Percentiles rank a stretch among this genome's conserved stretches.
Conservation (phyloP, 768 basidiomycete genomes). For the Macrolepiota albuminosa region DNA sequence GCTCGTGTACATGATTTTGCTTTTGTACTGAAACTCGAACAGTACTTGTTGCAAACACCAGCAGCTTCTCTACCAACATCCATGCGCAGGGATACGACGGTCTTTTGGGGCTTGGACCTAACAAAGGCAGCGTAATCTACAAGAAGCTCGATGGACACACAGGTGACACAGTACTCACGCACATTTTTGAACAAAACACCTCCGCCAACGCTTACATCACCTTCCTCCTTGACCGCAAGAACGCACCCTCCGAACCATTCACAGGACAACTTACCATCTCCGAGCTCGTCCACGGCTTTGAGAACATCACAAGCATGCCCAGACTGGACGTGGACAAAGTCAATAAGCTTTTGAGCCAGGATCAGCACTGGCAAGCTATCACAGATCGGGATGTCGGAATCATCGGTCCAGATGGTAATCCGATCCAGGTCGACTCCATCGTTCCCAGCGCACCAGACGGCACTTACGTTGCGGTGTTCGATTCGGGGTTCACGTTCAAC, state of each 20-base stretch:
- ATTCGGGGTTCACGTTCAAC: conserved; percentile 66
- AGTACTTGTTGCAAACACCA: conserved; percentile 65
- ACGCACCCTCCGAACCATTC: conserved; percentile 44
- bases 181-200: conserved; percentile 58
- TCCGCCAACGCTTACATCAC: conserved; percentile 62
- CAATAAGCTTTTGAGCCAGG: conserved; percentile 43
- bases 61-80: conserved; percentile 59
- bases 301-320: conserved; percentile 56
- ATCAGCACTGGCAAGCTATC: conserved; percentile 80
- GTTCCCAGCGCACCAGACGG: conserved; percentile 63
- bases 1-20: background rate
- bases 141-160: conserved; percentile 43
- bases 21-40: conserved; percentile 1
- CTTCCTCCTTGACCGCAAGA: conserved; percentile 57
- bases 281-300: conserved; percentile 58
- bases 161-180: conserved; percentile 58
- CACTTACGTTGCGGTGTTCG: conserved; percentile 67
- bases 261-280: conserved; percentile 68
- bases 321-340: conserved; percentile 65
- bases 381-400: conserved; percentile 63
- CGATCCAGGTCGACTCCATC: conserved; percentile 57
- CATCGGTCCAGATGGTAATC: conserved; percentile 70
- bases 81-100: conserved; percentile 61
- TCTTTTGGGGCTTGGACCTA: conserved; percentile 76
- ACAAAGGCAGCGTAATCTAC: conserved; percentile 60